phyloP scores from a whole-genome alignment of 1,284 basidiomycete genomes.

The Mycocalia duriaeana region DNA sequence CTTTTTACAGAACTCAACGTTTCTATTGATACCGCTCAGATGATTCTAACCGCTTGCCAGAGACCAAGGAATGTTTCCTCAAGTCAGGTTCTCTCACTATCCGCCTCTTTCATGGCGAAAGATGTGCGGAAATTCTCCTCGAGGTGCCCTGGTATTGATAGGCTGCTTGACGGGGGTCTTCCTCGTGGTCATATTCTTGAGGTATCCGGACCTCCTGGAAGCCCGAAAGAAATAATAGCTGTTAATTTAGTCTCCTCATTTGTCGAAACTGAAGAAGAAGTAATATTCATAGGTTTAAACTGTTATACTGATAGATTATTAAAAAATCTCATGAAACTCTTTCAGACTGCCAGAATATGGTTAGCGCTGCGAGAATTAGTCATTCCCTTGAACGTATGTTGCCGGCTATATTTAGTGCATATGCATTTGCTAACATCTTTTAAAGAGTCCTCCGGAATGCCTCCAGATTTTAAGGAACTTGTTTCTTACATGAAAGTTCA shows the following conservation, averaged over 20 bases:
- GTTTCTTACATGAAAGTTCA: conserved; percentile 43
- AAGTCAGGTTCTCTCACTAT: conserved; percentile 45
- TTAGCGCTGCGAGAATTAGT: too few relatives aligned
- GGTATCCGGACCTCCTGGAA: conserved; percentile 70
- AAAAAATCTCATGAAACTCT: background rate
- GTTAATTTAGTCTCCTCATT: conserved; percentile 45
- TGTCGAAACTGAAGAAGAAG: conserved; percentile 38
- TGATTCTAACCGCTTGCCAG: conserved; percentile 14
- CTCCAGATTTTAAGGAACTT: conserved; percentile 21
- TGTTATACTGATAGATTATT: background rate
- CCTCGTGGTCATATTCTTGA: conserved; percentile 58
- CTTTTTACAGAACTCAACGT: conserved; percentile 18
- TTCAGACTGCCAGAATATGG: conserved; percentile 70
- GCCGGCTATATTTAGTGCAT: conserved; percentile 33
- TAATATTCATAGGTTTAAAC: conserved; percentile 59
- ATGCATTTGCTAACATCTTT: conserved; percentile 1
- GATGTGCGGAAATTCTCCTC: conserved; percentile 32
- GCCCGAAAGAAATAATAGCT: conserved; percentile 53
- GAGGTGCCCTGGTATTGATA: conserved; percentile 47
- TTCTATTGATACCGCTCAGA: conserved; percentile 13
- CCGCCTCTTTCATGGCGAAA: conserved; percentile 45
- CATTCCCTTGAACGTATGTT: conserved; percentile 35
- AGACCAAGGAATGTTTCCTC: conserved; percentile 13
- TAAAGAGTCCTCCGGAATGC: conserved; percentile 17
- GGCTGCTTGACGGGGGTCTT: conserved; percentile 56